A percentile compares a stretch with the other conserved stretches of the same genome.
These are phyloP conservation scores for rapeseed (Brassica napus) DNA, from an alignment of 345 rosid species.

Conservation along the genomic window Da-Ae NC_063446.1:65161001-65161500, in stretches of 20 bases:
- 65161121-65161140: neutral
- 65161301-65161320: slow-evolving; percentile 75
- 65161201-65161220: slow-evolving; percentile 30
- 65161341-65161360: neutral
- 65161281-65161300: slow-evolving; percentile 81
- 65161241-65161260: slow-evolving; percentile 64
- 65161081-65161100: neutral
- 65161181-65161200: neutral
- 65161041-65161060: neutral
- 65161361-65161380: neutral
- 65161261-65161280: slow-evolving; percentile 73
- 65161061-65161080: neutral
- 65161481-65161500: slow-evolving; percentile 3
- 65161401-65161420: neutral
- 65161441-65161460: slow-evolving; percentile 1
- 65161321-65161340: slow-evolving; percentile 78
- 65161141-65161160: neutral
- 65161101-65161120: slow-evolving; percentile 1
- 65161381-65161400: neutral
- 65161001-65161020: neutral
- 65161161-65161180: neutral
- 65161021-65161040: neutral
- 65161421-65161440: neutral
- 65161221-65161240: slow-evolving; percentile 41
- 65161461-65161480: neutral